These are phyloP conservation scores for Tetraselmis striata DNA, from an alignment of 139 green algal species.

Conservation along the genomic window DNA sequence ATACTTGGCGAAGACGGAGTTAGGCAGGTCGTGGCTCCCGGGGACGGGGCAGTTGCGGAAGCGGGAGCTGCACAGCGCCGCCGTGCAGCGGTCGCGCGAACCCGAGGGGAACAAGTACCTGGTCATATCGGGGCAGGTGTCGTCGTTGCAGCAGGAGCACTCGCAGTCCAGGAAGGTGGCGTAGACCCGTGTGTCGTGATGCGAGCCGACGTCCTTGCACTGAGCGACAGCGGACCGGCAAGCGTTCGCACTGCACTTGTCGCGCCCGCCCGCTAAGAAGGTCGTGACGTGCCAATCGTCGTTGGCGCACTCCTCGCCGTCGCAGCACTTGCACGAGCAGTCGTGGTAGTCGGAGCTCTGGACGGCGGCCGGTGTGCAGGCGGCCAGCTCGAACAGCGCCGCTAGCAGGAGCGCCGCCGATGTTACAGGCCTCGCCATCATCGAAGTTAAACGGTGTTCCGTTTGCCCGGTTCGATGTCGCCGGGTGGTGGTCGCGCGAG, in stretches of 20 bases:
- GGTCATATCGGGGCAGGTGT: not conserved
- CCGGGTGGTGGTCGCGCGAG: too few relatives aligned
- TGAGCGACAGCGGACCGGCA: not conserved
- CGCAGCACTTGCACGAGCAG: not conserved
- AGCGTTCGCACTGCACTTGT: not conserved
- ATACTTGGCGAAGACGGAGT: not conserved
- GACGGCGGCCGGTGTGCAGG: too few relatives aligned
- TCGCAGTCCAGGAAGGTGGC: not conserved
- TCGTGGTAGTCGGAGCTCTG: not conserved
- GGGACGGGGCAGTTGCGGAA: not conserved
- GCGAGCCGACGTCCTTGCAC: not conserved
- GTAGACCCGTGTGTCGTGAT: not conserved
- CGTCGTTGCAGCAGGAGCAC: not conserved
- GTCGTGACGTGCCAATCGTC: not conserved
- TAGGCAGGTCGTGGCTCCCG: not conserved
- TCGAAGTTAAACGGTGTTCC: too few relatives aligned
- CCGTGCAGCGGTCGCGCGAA: not conserved
- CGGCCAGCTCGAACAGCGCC: too few relatives aligned
- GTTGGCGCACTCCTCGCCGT: not conserved
- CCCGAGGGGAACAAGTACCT: not conserved
- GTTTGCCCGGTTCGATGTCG: too few relatives aligned
- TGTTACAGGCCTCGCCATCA: too few relatives aligned
- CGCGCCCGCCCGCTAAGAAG: not conserved
- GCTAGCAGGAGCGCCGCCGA: too few relatives aligned
- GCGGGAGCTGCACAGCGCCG: not conserved